Evolutionary conservation across 768 basidiomycete species (phyloP).

Genomic region (Lepiota subincarnata): DNA sequence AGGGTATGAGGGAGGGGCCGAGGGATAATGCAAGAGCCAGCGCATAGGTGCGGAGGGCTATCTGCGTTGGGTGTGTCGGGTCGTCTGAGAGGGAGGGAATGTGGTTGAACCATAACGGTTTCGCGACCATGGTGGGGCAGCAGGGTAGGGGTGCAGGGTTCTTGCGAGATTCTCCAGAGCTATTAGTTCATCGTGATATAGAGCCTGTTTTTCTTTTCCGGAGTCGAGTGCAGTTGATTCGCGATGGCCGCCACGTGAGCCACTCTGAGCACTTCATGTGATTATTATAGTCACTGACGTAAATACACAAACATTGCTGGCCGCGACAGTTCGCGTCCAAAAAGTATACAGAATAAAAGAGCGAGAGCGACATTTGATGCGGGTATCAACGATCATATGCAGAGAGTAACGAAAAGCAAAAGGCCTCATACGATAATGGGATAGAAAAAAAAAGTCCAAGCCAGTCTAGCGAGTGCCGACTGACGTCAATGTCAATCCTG

Average conservation of each 20-base stretch:
- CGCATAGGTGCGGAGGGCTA: constrained; percentile 64
- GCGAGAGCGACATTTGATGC: not conserved
- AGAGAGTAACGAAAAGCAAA: too few species aligned
- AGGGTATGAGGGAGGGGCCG: constrained; percentile 59
- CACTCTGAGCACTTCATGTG: not conserved
- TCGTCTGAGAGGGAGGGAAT: constrained; percentile 29
- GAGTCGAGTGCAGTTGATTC: too few species aligned
- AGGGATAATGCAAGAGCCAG: constrained; percentile 63
- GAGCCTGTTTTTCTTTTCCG: too few species aligned
- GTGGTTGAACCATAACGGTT: constrained; percentile 16
- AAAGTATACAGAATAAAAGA: too few species aligned
- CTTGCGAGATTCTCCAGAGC: not conserved
- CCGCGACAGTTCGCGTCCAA: too few species aligned
- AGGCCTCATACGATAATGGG: too few species aligned
- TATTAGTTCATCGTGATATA: not conserved
- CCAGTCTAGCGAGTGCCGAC: too few species aligned
- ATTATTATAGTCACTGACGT: not conserved
- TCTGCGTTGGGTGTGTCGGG: constrained; percentile 47
- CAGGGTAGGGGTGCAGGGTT: not conserved
- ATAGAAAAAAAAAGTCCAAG: too few species aligned
- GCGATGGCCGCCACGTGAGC: not conserved
- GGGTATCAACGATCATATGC: not conserved
- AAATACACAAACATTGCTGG: too few species aligned
- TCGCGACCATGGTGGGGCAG: constrained; percentile 3
- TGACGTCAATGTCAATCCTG: too few species aligned